Evolutionary conservation across 1,284 basidiomycete genomes (phyloP).

Genomic region (Thecaphora frezii): DNA sequence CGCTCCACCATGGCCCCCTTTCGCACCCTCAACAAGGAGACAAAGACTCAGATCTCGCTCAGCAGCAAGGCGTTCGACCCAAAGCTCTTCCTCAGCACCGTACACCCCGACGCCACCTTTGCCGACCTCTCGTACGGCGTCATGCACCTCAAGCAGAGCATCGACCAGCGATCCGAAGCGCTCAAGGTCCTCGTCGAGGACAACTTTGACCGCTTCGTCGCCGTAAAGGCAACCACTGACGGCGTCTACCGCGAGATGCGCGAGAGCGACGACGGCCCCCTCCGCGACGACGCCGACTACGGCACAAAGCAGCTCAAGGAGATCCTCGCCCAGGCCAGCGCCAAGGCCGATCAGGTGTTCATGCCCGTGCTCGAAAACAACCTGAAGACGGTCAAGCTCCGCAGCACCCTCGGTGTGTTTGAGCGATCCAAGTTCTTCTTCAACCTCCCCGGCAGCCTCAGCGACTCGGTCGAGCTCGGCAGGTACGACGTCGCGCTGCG

Average conservation of each 20-base stretch:
- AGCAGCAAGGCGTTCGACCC: conserved; percentile 93
- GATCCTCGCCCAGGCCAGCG: conserved; percentile 65
- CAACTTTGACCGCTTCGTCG: conserved; percentile 96
- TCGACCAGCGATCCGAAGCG: conserved; percentile 73
- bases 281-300: conserved; percentile 76
- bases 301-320: conserved; percentile 80
- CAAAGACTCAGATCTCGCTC: conserved; percentile 46
- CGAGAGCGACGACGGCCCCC: conserved; percentile 70
- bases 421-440: conserved; percentile 98
- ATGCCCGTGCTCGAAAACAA: conserved; percentile 94
- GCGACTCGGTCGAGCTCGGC: conserved; percentile 74
- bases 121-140: conserved; percentile 71
- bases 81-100: conserved; percentile 84
- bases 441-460: conserved; percentile 89
- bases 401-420: conserved; percentile 90
- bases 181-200: conserved; percentile 93
- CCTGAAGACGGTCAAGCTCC: conserved; percentile 87
- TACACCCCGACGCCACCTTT: conserved; percentile 94
- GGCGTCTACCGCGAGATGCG: conserved; percentile 85
- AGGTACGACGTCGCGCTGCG: conserved; percentile 89
- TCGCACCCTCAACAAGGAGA: conserved; percentile 27
- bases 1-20: conserved; percentile 61
- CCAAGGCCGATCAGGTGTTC: conserved; percentile 93
- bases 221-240: conserved; percentile 93
- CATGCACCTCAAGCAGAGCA: conserved; percentile 40